Conservation (phyloP, 306 rosid genomes). For the Sicyos edulis region DNA sequence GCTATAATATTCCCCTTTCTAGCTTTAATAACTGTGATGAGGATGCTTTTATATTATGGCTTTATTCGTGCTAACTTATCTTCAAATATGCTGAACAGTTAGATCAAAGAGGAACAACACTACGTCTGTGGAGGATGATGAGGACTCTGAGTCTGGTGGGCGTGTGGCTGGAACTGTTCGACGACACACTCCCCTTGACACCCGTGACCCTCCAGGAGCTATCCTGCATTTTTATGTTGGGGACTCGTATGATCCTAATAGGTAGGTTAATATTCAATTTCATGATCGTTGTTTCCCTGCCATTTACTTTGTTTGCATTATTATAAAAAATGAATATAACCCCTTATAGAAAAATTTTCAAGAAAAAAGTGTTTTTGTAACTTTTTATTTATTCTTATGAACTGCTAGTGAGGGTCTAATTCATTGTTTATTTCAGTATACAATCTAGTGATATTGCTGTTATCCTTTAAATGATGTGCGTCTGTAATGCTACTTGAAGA, state of each 20-base stretch:
- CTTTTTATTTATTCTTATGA: not conserved
- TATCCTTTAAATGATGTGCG: not conserved
- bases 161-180: slow-evolving; percentile 92
- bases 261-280: slow-evolving; percentile 33
- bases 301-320: not conserved
- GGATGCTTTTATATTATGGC: not conserved
- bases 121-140: slow-evolving; percentile 46
- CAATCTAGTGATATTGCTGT: slow-evolving; percentile 8
- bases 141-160: slow-evolving; percentile 72
- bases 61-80: not conserved
- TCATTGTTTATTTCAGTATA: not conserved
- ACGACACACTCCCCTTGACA: slow-evolving; percentile 77
- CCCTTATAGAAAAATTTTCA: not conserved
- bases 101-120: slow-evolving; percentile 55
- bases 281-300: not conserved
- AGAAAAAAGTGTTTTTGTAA: not conserved
- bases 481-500: slow-evolving; percentile 7
- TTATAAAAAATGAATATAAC: not conserved
- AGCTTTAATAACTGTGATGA: not conserved
- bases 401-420: not conserved
- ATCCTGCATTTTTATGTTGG: slow-evolving; percentile 93
- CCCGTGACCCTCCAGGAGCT: slow-evolving; percentile 93
- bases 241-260: slow-evolving; percentile 64
- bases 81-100: slow-evolving; percentile 47
- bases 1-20: slow-evolving; percentile 24